These are phyloP conservation scores for cucumber (Cucumis sativus) DNA, from an alignment of 306 rosid genomes.

Conservation along the genomic window DNA sequence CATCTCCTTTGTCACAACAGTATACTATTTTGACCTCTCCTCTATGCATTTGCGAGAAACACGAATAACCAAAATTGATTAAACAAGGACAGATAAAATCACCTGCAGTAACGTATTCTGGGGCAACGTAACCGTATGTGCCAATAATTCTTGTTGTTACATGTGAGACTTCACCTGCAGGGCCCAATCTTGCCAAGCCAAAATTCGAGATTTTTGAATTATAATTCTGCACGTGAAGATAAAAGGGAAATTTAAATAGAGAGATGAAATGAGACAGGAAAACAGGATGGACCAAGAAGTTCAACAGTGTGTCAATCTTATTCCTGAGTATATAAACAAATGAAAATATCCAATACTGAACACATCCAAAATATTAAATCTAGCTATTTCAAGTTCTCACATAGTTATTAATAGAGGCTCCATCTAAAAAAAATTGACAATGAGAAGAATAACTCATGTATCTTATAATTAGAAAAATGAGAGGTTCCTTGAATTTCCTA, in stretches of 20 bases:
- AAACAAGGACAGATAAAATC: background rate
- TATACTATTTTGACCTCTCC: background rate
- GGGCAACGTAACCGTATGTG: slow-evolving; percentile 77
- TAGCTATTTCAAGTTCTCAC: background rate
- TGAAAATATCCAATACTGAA: background rate
- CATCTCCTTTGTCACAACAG: background rate
- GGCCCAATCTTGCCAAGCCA: slow-evolving; percentile 81
- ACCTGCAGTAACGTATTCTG: slow-evolving; percentile 81
- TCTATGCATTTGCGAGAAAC: background rate
- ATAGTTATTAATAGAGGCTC: no score
- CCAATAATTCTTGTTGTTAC: slow-evolving; percentile 84
- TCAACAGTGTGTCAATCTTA: background rate
- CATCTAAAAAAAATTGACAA: no score
- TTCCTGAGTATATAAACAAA: background rate
- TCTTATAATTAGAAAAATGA: no score
- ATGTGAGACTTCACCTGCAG: slow-evolving; percentile 55
- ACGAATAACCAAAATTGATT: background rate
- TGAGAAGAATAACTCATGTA: no score
- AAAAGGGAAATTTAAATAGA: background rate
- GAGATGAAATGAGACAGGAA: background rate
- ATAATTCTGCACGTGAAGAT: slow-evolving; percentile 33
- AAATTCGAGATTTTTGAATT: slow-evolving; percentile 78
- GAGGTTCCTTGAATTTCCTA: no score
- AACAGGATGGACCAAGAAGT: background rate
- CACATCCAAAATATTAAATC: background rate